A percentile compares a stretch with the other conserved stretches of the same genome.
These are phyloP conservation scores for Neurospora sublineolata DNA, from an alignment of 495 filamentous ascomycete species.

Conservation along the genomic window DNA sequence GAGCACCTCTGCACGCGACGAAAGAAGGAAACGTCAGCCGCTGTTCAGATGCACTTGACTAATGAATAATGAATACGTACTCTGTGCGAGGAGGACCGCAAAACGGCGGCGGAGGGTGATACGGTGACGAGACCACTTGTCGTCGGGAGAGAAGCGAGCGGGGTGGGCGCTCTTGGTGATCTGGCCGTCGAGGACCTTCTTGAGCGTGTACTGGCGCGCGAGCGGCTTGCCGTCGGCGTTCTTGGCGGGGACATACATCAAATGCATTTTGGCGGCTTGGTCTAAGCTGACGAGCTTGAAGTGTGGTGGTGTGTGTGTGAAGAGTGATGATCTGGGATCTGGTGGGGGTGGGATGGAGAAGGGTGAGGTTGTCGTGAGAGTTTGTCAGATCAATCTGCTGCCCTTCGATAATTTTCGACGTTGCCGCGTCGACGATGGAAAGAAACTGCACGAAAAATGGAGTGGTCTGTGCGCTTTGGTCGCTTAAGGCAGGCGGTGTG, in stretches of 20 bases:
- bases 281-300: neutral
- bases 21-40: neutral
- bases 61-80: slow-evolving; percentile 39
- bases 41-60: neutral
- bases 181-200: slow-evolving; percentile 64
- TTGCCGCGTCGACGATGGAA: neutral
- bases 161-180: slow-evolving; percentile 95
- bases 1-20: neutral
- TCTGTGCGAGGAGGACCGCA: slow-evolving; percentile 71
- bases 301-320: neutral
- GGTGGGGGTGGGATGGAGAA: neutral
- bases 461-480: neutral
- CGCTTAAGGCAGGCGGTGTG: neutral
- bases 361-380: neutral
- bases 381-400: neutral
- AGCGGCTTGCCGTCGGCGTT: slow-evolving; percentile 59
- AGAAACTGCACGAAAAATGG: neutral
- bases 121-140: slow-evolving; percentile 92
- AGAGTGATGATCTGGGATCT: neutral
- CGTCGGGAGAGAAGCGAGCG: slow-evolving; percentile 91
- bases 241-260: slow-evolving; percentile 66
- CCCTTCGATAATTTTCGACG: neutral
- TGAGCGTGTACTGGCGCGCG: slow-evolving; percentile 61
- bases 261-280: slow-evolving; percentile 47
- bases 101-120: slow-evolving; percentile 90